Conservation (phyloP, 768 basidiomycete genomes). For the Lepiota brunneoincarnata region DNA sequence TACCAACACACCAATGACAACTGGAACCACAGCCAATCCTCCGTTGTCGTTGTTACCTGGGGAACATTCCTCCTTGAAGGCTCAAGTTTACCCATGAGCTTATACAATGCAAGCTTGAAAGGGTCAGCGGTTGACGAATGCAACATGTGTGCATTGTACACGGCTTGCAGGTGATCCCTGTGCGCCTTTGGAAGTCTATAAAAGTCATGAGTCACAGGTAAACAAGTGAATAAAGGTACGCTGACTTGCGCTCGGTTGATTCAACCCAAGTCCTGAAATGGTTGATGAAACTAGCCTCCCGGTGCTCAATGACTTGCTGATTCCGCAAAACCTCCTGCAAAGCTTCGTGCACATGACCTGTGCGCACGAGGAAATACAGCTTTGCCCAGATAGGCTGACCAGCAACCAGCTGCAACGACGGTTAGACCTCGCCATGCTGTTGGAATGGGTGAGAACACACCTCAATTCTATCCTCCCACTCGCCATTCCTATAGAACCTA, state of each 20-base stretch:
- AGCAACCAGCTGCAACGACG: constrained; percentile 62
- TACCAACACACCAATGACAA: constrained; percentile 63
- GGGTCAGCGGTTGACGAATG: constrained; percentile 88
- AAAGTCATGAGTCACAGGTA: background rate
- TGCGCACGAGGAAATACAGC: constrained; percentile 87
- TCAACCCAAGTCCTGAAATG: constrained; percentile 85
- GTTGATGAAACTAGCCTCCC: constrained; percentile 80
- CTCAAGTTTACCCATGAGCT: constrained; percentile 92
- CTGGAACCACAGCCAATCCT: constrained; percentile 99
- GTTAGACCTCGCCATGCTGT: background rate
- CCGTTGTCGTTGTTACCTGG: constrained; percentile 86
- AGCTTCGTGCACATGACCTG: constrained; percentile 80
- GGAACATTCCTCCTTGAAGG: constrained; percentile 74
- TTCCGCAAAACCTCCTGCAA: constrained; percentile 69
- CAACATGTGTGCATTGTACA: constrained; percentile 86
- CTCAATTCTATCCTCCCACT: constrained; percentile 90
- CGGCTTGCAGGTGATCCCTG: constrained; percentile 75
- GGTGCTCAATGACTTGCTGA: constrained; percentile 68
- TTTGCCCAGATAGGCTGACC: constrained; percentile 93
- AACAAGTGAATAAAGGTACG: constrained; percentile 1
- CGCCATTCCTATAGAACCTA: constrained; percentile 72
- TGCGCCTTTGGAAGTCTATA: constrained; percentile 66
- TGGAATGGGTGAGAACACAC: constrained; percentile 36
- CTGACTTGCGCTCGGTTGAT: constrained; percentile 73
- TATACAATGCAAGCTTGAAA: constrained; percentile 95